Evolutionary conservation across 495 filamentous ascomycete genomes (phyloP).

Genomic region (Hypoxylon rickii): DNA sequence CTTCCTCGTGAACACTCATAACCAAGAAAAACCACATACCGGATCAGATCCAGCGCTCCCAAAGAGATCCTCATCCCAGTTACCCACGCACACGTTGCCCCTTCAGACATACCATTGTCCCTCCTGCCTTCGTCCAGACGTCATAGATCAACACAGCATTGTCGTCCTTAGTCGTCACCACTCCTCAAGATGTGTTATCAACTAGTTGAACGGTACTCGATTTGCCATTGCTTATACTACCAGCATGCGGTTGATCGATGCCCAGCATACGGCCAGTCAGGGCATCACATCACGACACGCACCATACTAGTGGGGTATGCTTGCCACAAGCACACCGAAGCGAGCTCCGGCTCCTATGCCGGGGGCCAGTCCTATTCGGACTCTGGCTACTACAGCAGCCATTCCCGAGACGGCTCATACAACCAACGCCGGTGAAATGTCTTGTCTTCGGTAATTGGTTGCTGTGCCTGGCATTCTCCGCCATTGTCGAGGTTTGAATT

Average conservation of each 20-base stretch:
- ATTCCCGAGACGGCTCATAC: constrained; percentile 50
- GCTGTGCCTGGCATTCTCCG: constrained; percentile 49
- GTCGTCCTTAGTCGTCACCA: constrained; percentile 8
- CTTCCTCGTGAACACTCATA: constrained; percentile 19
- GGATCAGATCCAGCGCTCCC: constrained; percentile 12
- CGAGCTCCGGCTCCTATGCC: constrained; percentile 31
- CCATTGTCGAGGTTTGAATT: constrained; percentile 52
- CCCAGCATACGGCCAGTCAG: constrained; percentile 67
- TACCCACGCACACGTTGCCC: constrained; percentile 5
- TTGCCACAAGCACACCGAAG: constrained; percentile 65
- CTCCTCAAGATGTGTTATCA: constrained; percentile 68
- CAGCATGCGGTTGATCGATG: constrained; percentile 78
- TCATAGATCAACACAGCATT: constrained; percentile 26
- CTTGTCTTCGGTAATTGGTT: constrained; percentile 58
- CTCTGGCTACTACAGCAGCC: constrained; percentile 56
- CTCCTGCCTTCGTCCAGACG: constrained; percentile 15
- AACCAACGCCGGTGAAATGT: constrained; percentile 55
- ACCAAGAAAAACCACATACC: constrained; percentile 10
- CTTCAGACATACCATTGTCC: constrained; percentile 24
- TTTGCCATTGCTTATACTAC: constrained; percentile 82
- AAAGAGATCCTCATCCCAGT: constrained; percentile 10
- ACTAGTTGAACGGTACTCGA: constrained; percentile 75
- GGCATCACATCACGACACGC: constrained; percentile 73
- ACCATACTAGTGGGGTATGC: constrained; percentile 80
- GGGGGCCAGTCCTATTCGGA: constrained; percentile 50